These are phyloP conservation scores for Cladosporium colombiae DNA, from an alignment of 2,329 filamentous ascomycete species.

Conservation along the genomic window DNA sequence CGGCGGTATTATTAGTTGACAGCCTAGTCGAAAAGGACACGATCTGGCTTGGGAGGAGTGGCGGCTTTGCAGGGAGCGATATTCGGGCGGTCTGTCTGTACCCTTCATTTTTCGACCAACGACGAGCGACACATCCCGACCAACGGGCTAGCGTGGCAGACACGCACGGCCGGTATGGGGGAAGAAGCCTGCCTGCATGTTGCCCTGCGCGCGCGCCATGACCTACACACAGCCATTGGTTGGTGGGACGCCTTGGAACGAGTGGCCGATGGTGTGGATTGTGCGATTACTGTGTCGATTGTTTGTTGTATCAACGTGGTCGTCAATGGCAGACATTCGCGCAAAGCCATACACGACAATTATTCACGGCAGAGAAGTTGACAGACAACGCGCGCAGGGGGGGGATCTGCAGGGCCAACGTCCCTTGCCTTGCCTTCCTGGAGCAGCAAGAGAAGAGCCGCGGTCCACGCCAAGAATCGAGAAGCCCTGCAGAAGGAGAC, in stretches of 20 bases:
- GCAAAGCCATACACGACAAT: neutral
- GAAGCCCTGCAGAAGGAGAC: neutral
- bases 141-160: conserved; percentile 16
- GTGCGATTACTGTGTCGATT: neutral
- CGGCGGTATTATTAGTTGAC: neutral
- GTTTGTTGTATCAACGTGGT: neutral
- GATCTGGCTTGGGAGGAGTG: conserved; percentile 12
- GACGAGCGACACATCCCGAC: conserved; percentile 13
- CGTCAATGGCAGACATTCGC: neutral
- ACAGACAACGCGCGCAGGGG: conserved; percentile 17
- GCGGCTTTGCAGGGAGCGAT: conserved; percentile 15
- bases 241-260: neutral
- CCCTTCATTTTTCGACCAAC: conserved; percentile 19
- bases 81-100: conserved; percentile 9
- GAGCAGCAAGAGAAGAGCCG: neutral
- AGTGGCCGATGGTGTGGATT: neutral
- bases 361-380: neutral
- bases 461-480: neutral
- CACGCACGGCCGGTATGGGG: conserved; percentile 18
- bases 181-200: conserved; percentile 1
- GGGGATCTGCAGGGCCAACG: conserved; percentile 11
- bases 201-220: conserved; percentile 3
- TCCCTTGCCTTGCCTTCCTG: conserved; percentile 14
- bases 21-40: conserved; percentile 9
- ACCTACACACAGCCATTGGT: conserved; percentile 11